Base-by-base conservation (phyloP, 2,329 filamentous ascomycete species). In the Microdochium paspali region DNA sequence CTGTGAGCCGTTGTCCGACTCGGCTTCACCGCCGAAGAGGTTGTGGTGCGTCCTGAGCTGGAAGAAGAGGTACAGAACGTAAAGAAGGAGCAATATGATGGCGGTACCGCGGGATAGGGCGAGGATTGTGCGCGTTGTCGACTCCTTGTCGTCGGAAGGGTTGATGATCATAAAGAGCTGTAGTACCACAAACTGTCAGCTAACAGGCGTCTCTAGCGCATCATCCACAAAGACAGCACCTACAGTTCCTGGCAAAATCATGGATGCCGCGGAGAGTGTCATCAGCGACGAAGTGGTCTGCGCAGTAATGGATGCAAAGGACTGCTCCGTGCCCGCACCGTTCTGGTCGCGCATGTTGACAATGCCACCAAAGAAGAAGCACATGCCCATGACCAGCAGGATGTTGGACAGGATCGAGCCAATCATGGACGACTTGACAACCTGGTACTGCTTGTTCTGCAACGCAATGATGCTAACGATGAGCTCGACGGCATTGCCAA, bases 391-490 rank as follows among this genome's bases (percentile, higher is more conserved):
- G 44, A 90, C 91, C 21, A 97, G 80, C 7, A 97, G 77, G 54
- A 96, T 84, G 66, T 97, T 97, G 54, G 91, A 96, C 32, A 97
- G 74, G 57, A 97, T 95, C 60, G 87, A 94, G 44, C 93, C 91
- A 28, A 97, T 82, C 90, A 97, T 97, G 53, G 89, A 95, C 20
- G 91, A 86, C 69, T 97, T 93, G n/a, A 97, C 91, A 54, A 97
- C 90, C 58, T 91, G 84, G 61, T 96, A 94, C 68, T 97, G 86
- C 53, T 82, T 81, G 57, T 93, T 82, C 54, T 74, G 80, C 43
- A 98, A 77, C 18, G 93, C 93, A 53, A 97, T 85, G 56, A 97
- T 91, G 64, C 75, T 53, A 64, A 85, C 85, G 68, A 88, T 89
- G 53, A 90, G 66, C 63, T 90, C 86, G 46, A 90, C 85, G 13